phyloP scores from a whole-genome alignment of 148 eudicot genomes.

The Camellia lanceoleosa region DNA sequence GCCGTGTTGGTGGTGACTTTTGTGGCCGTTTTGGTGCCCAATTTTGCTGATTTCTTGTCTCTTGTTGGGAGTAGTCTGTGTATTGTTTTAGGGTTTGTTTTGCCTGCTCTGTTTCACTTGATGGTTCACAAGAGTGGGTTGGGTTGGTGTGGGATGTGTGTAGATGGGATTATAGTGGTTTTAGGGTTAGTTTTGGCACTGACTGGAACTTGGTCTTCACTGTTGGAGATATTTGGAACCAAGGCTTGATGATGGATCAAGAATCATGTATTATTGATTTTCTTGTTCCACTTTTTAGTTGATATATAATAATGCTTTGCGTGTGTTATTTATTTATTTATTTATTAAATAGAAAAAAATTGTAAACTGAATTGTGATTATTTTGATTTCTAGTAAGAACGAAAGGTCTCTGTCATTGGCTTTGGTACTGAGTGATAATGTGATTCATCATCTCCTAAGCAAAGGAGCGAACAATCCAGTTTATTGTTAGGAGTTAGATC shows the following conservation, averaged over 20 bases:
- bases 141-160: slow-evolving; percentile 26
- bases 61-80: slow-evolving; percentile 75
- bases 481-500: too few relatives aligned
- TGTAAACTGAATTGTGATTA: too few relatives aligned
- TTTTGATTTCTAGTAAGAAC: too few relatives aligned
- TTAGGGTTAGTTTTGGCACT: slow-evolving; percentile 52
- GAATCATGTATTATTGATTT: not conserved
- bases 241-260: slow-evolving; percentile 9
- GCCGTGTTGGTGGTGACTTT: slow-evolving; percentile 43
- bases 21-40: slow-evolving; percentile 58
- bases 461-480: too few relatives aligned
- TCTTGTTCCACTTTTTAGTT: not conserved
- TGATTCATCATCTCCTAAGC: too few relatives aligned
- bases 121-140: slow-evolving; percentile 47
- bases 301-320: not conserved
- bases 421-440: too few relatives aligned
- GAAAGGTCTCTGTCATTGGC: too few relatives aligned
- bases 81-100: slow-evolving; percentile 58
- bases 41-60: slow-evolving; percentile 70
- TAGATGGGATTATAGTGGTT: slow-evolving; percentile 44
- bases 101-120: slow-evolving; percentile 60
- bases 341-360: too few relatives aligned
- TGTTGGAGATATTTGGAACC: slow-evolving; percentile 44
- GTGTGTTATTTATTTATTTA: not conserved
- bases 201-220: slow-evolving; percentile 57